Evolutionary conservation across 306 rosid species (phyloP), one percentile per base, ranked within the genome.

Genomic region (Coriaria nepalensis): DNA sequence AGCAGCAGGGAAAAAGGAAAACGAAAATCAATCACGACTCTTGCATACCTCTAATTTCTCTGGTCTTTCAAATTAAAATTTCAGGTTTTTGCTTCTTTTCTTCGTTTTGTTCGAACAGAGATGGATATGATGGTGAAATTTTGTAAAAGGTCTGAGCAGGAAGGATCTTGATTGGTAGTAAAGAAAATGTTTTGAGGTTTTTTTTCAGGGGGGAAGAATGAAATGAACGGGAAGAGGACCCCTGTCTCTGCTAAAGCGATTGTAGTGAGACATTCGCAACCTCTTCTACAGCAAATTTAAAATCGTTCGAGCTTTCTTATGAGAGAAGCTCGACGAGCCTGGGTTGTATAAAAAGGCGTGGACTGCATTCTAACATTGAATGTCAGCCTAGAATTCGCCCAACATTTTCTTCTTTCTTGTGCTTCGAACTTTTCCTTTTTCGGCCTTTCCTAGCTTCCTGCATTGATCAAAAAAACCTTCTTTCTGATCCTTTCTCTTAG

Each of bases 291-390:
- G 4, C 50, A 71, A 71, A 6, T 43, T 9, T 5, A 37, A n/a
- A 20, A 20, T 20, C 29, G 29, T 20, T 20, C 29, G 29, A 20
- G 29, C 29, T 20, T 20, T 20, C 29, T 20, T 3, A 20, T 1
- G 29, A 1, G 29, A 1, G 29, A 20, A 20, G 29, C 29, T 20
- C 29, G 41, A 37, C 42, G 43, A 61, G 58, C 8, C 7, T 20
- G 93, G 92, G 85, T 81, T 67, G 83, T 46, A 72, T 29, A 49
- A 81, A 90, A 90, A 84, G 94, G 92, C 92, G 76, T 74, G 94
- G 92, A 74, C 74, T 85, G 68, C 92, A 79, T 81, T 79, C 94
- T 85, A 90, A 64, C 62, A 81, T 90, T 72, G 95, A 71, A 68
- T 90, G 71, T 8, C 44, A 50, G 68, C 49, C 87, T 84, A 90